Evolutionary conservation across 805 yeast species (phyloP).

Genomic region (Pichia ethanolica): DNA sequence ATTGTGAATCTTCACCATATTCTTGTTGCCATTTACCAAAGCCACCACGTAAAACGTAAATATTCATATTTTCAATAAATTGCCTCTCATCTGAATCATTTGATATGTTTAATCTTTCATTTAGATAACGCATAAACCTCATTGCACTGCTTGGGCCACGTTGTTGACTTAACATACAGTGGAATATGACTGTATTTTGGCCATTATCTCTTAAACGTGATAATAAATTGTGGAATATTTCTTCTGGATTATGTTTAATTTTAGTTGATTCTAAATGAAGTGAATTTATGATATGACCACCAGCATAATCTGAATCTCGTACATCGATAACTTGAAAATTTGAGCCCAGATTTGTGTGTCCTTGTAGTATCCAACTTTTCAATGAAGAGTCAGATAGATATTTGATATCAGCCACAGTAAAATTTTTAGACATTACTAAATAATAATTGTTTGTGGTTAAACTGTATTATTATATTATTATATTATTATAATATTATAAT

Average conservation of each 20-base stretch:
- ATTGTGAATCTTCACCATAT: conserved; percentile 58
- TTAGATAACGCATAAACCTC: conserved; percentile 43
- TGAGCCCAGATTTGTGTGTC: conserved; percentile 33
- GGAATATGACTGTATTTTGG: conserved; percentile 61
- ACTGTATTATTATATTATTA: not conserved
- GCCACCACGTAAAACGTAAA: conserved; percentile 79
- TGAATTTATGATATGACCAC: conserved; percentile 60
- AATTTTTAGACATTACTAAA: not conserved
- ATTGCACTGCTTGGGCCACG: conserved; percentile 86
- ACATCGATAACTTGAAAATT: conserved; percentile 67
- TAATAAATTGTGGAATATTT: conserved; percentile 28
- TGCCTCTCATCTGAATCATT: conserved; percentile 18
- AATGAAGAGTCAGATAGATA: conserved; percentile 40
- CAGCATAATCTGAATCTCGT: conserved; percentile 73
- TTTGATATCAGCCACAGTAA: conserved; percentile 35
- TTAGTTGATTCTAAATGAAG: conserved; percentile 47
- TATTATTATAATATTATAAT: not conserved
- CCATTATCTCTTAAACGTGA: conserved; percentile 23
- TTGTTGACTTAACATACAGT: conserved; percentile 86
- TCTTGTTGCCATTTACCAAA: conserved; percentile 74
- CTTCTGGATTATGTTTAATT: conserved; percentile 29
- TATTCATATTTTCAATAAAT: conserved; percentile 31
- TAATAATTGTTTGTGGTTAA: too few relatives aligned
- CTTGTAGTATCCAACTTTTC: conserved; percentile 37
- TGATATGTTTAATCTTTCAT: conserved; percentile 23